Evolutionary conservation across 352 stramenopile genomes (phyloP).

Genomic region (Phytophthora brassicae): DNA sequence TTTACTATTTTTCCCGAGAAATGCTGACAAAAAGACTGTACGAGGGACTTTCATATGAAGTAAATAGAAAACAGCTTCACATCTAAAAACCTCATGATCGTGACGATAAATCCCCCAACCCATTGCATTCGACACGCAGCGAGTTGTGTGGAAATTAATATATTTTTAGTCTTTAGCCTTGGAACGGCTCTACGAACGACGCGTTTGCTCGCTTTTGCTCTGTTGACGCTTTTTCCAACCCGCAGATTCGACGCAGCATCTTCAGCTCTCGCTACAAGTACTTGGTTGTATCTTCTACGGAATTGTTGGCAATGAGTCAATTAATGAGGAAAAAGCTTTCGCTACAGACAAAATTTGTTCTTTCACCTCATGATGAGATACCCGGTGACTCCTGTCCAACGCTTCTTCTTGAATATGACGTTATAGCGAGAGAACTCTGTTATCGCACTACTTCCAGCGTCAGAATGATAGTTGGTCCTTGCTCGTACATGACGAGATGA

Average conservation of each 20-base stretch:
- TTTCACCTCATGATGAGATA: constrained; percentile 33
- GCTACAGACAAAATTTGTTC: constrained; percentile 18
- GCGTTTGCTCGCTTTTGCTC: constrained; percentile 21
- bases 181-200: constrained; percentile 31
- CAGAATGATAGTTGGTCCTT: background rate
- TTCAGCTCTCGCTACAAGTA: constrained; percentile 73
- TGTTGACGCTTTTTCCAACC: constrained; percentile 34
- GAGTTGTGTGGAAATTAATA: constrained; percentile 9
- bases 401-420: constrained; percentile 53
- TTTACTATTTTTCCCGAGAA: constrained; percentile 27
- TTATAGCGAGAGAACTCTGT: constrained; percentile 46
- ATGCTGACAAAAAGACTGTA: constrained; percentile 23
- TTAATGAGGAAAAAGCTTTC: constrained; percentile 10
- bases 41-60: constrained; percentile 51
- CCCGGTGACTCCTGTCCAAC: constrained; percentile 42
- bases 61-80: constrained; percentile 33
- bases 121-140: constrained; percentile 32
- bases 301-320: constrained; percentile 6
- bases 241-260: constrained; percentile 54
- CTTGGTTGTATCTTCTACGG: constrained; percentile 13
- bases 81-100: background rate
- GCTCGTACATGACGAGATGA: constrained; percentile 3
- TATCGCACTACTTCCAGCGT: constrained; percentile 19
- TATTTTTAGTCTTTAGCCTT: constrained; percentile 31
- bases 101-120: constrained; percentile 23